Percentiles rank a stretch among this genome's conserved stretches.
Conservation (phyloP, 2,329 filamentous ascomycete species). For the Cryphonectria parasitica region DNA sequence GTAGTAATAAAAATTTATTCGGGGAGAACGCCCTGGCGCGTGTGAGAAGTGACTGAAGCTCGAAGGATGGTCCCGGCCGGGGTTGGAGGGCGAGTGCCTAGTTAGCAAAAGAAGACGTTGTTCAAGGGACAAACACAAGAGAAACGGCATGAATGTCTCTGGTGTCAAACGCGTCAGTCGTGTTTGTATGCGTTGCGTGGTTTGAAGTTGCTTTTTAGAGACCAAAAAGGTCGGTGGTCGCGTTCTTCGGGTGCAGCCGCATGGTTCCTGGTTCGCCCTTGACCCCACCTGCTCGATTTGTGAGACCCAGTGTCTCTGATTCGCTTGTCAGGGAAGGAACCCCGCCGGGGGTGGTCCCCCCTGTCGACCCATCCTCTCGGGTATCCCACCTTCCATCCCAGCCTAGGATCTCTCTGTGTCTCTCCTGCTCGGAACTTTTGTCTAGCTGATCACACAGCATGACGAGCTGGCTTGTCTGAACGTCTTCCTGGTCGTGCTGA, state of each 20-base stretch:
- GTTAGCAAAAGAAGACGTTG: background rate
- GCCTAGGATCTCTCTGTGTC: background rate
- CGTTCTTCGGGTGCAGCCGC: constrained; percentile 10
- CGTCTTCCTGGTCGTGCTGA: background rate
- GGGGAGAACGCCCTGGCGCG: background rate
- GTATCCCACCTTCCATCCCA: constrained; percentile 1
- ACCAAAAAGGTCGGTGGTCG: background rate
- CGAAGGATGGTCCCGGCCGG: background rate
- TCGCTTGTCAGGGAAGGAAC: background rate
- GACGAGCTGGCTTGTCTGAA: too few species aligned
- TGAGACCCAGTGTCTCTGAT: constrained; percentile 5
- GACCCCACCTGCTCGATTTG: constrained; percentile 17
- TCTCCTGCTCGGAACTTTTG: background rate
- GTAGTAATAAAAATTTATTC: background rate
- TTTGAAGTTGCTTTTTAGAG: background rate
- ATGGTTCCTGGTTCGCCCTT: background rate
- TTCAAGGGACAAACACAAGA: background rate
- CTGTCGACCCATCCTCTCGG: constrained; percentile 13
- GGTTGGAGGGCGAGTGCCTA: too few species aligned
- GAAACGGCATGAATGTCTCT: background rate
- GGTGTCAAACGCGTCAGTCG: background rate
- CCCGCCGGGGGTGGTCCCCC: background rate
- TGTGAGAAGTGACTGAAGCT: background rate
- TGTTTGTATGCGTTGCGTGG: background rate
- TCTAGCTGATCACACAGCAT: too few species aligned